Base-by-base conservation (phyloP, 2,329 filamentous ascomycete genomes). In the Seiridium unicorne region DNA sequence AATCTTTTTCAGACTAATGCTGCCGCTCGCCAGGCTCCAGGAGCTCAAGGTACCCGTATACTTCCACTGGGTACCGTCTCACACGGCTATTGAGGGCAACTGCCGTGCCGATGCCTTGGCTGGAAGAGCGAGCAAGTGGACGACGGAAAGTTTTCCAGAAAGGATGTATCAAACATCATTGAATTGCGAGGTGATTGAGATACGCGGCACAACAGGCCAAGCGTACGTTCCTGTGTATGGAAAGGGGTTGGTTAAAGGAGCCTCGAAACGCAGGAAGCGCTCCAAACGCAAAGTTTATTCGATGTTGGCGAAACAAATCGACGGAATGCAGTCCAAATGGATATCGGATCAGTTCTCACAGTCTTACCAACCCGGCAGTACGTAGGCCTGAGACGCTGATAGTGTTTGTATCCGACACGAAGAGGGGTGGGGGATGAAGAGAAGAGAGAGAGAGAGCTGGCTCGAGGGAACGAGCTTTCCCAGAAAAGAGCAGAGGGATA, bases 51-150 rank as follows among this genome's bases (percentile, higher is more conserved):
- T 47, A 5, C 31, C 26, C 5, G 9, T 47, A 10, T n/a, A 46
- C 8, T 47, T 56, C 10, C 54, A 56, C 40, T 56, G 54, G 54
- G 54, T 46, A 13, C 54, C 54, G 2, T n/a, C 36, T 18, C 54
- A 56, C n/a, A 56, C 26, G 32, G 42, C 11, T 26, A 13, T 36
- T 4, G 54, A 56, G 38, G 54, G 54, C 1, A 47, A 56, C 31
- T 8, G 3, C 13, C 54, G 54, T 3, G 54, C 54, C n/a, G 54
- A 56, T 32, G 31, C 3, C 18, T 7, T 35, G n/a, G 54, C 54
- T 5, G 5, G 3, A 11, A 10, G 10, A 18, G 54, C 54, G n/a
- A 31, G 32, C 5, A 51, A 13, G 7, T 51, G 32, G 32, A 51
- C 48, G n/a, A 9, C 3, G 8, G 32, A 3, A 1, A 51, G 32